Evolutionary conservation across 148 eudicot genomes (phyloP), one percentile per base, ranked within the genome.

Genomic region (Heliosperma pusillum): DNA sequence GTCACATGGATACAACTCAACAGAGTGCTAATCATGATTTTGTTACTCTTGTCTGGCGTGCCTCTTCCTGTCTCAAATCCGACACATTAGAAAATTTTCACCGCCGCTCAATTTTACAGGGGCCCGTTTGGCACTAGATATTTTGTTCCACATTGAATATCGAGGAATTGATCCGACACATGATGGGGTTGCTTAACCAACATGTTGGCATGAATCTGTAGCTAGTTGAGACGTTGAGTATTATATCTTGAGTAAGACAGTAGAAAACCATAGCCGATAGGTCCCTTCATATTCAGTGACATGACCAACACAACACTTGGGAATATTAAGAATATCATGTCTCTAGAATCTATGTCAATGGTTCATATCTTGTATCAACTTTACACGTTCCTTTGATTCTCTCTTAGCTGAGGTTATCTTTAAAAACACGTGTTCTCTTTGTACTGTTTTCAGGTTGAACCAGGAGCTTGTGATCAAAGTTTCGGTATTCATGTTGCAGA

Each of bases 381-480:
- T 67, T 22, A n/a, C 27, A 21, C 10, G 71, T n/a, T 67, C 70
- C 71, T 11, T 10, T 2, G 8, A 40, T 8, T 27, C 25, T 20
- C 53, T 40, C 69, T 65, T 15, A 13, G 24, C 71, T 40, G 52
- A 40, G 57, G 3, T 16, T 21, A 50, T 21, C 24, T 9, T 5
- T 15, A 22, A 69, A 7, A 24, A 69, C 0, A 17, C 13, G 3
- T 24, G 3, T n/a, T 9, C 40, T 24, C 40, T 66, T 80, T 21
- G 12, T 59, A 55, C 65, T 72, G 59, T 69, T 66, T 76, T 78
- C 86, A 95, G 99, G 94, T 95, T 82, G 96, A 92, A 80, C 90
- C 89, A 33, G 99, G 99, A 26, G 96, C 99, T 69, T 95, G 97
- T 84, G 99, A 95, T 87, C 99, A 95, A 86, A 95, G 99, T 86